Evolutionary conservation across 2,329 filamentous ascomycete genomes (phyloP), one percentile per base, ranked within the genome.

Genomic region (Trichoderma cornu-damae): DNA sequence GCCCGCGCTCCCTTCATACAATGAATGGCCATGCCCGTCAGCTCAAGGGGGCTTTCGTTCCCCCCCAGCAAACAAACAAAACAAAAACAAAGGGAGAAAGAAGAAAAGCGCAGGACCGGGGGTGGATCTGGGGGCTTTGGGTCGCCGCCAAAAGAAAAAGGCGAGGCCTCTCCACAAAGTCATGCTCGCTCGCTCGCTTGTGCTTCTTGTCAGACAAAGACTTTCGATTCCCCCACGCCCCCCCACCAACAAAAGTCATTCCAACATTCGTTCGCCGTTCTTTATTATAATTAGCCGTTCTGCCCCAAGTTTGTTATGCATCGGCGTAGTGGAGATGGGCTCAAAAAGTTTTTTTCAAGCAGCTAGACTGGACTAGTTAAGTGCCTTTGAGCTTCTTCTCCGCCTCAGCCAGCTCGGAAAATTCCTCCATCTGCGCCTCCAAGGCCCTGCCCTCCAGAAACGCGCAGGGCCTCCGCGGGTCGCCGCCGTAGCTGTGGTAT

Each of bases 401-500:
- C 20, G 64, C 43, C 20, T 60, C 59, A 1, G 64, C 48, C 44
- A 68, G 51, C 52, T 67, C 65, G 14, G 62, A 35, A 30, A 54
- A 54, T 7, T 59, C 66, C 22, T 40, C 57, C 53, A 67, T 11
- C 54, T 67, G 66, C 16, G 57, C 47, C 9, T 63, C 61, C 6
- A 65, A 61, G 9, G 60, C 62, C 43, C 62, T 55, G 6, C 64
- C 66, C 46, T 64, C 61, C 9, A 64, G 64, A 64, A 68, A 42
- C 1, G 65, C 62, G 26, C 71, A 72, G 6, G 84, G 83, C 67
- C 76, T 79, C 59, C 85, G 73, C 20, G 80, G 80, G 65, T 74
- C 77, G 1, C 79, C 86, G 20, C 84, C 86, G 64, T 89, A 89
- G 6, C 82, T 83, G 62, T 79, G 38, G 68, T 83, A 84, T 26